Evolutionary conservation across 2,329 filamentous ascomycete species (phyloP), one percentile per base, ranked within the genome.

Genomic region (Sporothrix brasiliensis): DNA sequence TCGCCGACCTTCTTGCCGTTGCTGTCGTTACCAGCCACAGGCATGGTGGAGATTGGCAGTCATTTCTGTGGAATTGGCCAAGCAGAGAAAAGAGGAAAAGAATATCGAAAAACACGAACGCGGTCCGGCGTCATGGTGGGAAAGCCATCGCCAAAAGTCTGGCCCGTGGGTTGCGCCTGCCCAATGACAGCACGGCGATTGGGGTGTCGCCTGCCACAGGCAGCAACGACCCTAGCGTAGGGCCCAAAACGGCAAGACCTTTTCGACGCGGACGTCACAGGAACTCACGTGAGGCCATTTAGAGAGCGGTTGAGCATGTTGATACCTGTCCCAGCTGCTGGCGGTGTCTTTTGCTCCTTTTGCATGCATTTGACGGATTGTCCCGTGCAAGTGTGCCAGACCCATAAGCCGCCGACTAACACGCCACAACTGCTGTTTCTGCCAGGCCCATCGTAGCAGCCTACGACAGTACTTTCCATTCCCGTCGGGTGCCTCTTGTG

Each of bases 221-320:
- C 61, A 49, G 47, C 47, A 14, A 24, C 47, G 44, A 66, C 61
- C 44, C 16, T 34, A 14, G 56, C 44, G 21, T 47, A 47, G 58
- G 58, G 11, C 58, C 39, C 58, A 19, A 44, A 44, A 61, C n/a
- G 58, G 58, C 39, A 61, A 47, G 58, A 63, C 58, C 6, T 1
- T 16, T 27, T n/a, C 39, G 58, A 58, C 60, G 68, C 69, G 69
- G 60, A 58, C 49, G 47, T 4, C 27, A 70, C 69, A 60, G 69
- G 69, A 67, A 67, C 52, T 70, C 69, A 70, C 69, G 69, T 70
- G 69, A 49, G 5, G 5, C 6, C n/a, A 21, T 53, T 24, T 11
- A n/a, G 16, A 10, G 49, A 7, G 16, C 6, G 5, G 41, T 1
- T 44, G 41, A 13, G 41, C 11, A 3, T 5, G 4, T 44, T 50